Evolutionary conservation across 2,329 filamentous ascomycete species (phyloP).

Genomic region (Colletotrichum sp.): DNA sequence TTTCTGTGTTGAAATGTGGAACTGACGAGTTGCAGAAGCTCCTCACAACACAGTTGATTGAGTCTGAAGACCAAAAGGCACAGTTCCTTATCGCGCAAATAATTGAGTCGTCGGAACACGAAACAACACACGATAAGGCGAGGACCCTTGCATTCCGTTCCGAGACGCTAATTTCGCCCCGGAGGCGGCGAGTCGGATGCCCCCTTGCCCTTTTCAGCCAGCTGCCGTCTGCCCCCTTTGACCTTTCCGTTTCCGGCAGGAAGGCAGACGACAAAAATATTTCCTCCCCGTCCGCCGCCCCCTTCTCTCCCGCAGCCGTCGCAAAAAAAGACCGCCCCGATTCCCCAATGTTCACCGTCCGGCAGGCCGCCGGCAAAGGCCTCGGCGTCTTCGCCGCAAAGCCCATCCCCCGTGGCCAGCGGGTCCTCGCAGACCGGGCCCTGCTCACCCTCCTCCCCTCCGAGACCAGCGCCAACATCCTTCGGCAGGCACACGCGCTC

Average conservation of each 20-base stretch:
- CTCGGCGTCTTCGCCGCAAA: conserved; percentile 12
- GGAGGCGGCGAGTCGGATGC: not conserved
- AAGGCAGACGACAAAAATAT: not conserved
- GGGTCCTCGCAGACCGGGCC: conserved; percentile 14
- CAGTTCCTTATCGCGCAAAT: not conserved
- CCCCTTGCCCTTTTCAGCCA: conserved; percentile 4
- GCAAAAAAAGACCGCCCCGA: not conserved
- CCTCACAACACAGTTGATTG: not conserved
- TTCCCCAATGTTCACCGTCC: conserved; percentile 6
- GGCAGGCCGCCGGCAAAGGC: conserved; percentile 13
- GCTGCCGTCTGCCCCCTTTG: not conserved
- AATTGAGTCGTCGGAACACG: not conserved
- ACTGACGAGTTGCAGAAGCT: not conserved
- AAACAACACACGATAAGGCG: not conserved
- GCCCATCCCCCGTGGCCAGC: not conserved
- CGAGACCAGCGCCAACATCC: not conserved
- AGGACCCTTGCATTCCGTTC: not conserved
- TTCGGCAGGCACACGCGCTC: not conserved
- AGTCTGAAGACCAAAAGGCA: not conserved
- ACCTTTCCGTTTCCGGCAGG: not conserved
- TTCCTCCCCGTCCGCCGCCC: not conserved
- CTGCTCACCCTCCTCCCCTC: conserved; percentile 9
- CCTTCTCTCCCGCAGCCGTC: not conserved
- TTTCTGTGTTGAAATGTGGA: not conserved
- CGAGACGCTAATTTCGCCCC: not conserved